Percentiles rank a stretch among this genome's conserved stretches.
Evolutionary conservation across 2,329 filamentous ascomycete genomes (phyloP).

Genomic region (Kalmusia sp.): DNA sequence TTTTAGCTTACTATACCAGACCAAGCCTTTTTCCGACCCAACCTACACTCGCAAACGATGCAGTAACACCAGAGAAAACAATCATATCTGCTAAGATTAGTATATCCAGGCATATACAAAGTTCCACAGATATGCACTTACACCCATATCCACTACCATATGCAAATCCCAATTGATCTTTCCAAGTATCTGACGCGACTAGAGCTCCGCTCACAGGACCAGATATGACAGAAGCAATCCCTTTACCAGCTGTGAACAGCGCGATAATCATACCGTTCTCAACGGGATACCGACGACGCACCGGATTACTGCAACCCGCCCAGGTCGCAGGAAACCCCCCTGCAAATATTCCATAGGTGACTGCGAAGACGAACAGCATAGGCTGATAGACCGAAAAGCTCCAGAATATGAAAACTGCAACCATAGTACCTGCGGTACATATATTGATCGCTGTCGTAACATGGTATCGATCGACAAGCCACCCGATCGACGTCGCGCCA

Average conservation of each 20-base stretch:
- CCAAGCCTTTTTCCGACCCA: conserved; percentile 4
- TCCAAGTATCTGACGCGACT: conserved; percentile 19
- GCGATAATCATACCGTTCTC: conserved; percentile 55
- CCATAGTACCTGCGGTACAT: conserved; percentile 43
- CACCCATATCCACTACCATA: conserved; percentile 14
- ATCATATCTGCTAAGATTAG: too few species aligned
- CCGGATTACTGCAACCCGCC: conserved; percentile 15
- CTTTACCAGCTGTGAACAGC: conserved; percentile 32
- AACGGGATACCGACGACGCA: conserved; percentile 18
- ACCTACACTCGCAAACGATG: conserved; percentile 9
- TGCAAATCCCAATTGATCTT: conserved; percentile 6
- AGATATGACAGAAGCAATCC: conserved; percentile 55
- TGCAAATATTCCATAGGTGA: conserved; percentile 40
- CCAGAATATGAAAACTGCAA: conserved; percentile 53
- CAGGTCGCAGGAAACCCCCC: conserved; percentile 25
- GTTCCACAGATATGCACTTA: too few species aligned
- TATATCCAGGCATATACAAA: too few species aligned
- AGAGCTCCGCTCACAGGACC: conserved; percentile 56
- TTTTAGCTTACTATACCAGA: not conserved
- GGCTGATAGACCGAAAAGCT: conserved; percentile 27
- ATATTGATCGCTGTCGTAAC: conserved; percentile 48
- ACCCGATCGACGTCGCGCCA: conserved; percentile 36
- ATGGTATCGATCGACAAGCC: conserved; percentile 48
- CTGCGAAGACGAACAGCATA: conserved; percentile 33
- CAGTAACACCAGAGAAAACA: conserved; percentile 15